Conservation (phyloP, 192 early-diverging fungal species). For the Lobosporangium transversale region DNA sequence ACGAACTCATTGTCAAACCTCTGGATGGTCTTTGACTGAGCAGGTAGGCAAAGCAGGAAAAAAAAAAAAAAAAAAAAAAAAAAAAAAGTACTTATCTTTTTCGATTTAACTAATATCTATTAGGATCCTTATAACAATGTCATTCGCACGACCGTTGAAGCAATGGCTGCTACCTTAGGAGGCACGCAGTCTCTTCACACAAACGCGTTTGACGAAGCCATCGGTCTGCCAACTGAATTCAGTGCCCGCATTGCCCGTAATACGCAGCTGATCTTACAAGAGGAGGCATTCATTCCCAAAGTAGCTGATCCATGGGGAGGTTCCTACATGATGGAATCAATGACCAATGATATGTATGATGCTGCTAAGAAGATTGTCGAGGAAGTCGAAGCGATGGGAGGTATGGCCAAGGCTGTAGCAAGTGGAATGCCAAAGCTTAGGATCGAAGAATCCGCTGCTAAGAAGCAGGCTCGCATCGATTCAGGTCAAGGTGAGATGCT, state of each 20-base stretch:
- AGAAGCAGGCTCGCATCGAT: constrained; percentile 89
- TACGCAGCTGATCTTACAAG: constrained; percentile 90
- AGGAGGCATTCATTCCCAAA: constrained; percentile 87
- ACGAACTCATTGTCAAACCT: constrained; percentile 91
- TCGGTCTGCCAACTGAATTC: constrained; percentile 87
- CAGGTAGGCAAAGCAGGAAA: constrained; percentile 56
- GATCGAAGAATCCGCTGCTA: constrained; percentile 89
- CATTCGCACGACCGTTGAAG: constrained; percentile 87
- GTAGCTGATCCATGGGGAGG: constrained; percentile 94
- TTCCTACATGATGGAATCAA: constrained; percentile 92
- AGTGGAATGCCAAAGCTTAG: constrained; percentile 89
- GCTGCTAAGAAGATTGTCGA: constrained; percentile 74
- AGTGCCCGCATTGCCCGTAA: constrained; percentile 90
- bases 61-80: not conserved
- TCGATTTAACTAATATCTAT: not conserved
- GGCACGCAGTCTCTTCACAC: constrained; percentile 94
- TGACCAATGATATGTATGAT: constrained; percentile 84
- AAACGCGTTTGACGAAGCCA: constrained; percentile 92
- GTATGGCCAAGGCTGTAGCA: constrained; percentile 91
- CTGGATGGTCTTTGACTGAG: constrained; percentile 91
- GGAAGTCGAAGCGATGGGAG: constrained; percentile 86
- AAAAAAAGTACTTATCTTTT: not conserved
- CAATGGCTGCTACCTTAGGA: constrained; percentile 91
- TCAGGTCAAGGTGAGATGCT: constrained; percentile 75
- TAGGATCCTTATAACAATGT: constrained; percentile 92